phyloP scores from a whole-genome alignment of 2,329 filamentous ascomycete genomes.

The Arthrobotrys musiformis region DNA sequence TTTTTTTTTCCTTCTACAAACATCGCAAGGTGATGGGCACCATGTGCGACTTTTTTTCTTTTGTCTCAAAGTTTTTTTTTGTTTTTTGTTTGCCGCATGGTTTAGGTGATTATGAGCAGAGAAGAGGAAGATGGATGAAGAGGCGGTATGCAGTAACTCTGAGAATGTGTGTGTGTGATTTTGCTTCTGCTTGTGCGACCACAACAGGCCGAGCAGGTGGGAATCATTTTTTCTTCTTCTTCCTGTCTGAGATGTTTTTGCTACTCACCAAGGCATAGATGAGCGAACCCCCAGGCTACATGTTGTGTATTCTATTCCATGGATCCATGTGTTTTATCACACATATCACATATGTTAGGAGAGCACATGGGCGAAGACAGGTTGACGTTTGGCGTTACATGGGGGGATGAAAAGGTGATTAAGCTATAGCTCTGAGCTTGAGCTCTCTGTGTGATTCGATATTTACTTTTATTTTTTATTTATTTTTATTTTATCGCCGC shows the following conservation, averaged over 20 bases:
- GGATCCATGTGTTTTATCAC: slow-evolving; percentile 9
- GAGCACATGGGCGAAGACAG: background rate
- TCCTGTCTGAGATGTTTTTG: background rate
- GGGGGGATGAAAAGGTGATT: background rate
- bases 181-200: slow-evolving; percentile 13
- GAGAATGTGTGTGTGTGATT: slow-evolving; percentile 2
- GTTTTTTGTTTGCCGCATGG: slow-evolving; percentile 9
- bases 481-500: background rate
- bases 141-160: no score
- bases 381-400: background rate
- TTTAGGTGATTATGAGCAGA: slow-evolving; percentile 21
- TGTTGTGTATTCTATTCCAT: background rate
- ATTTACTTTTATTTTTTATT: background rate
- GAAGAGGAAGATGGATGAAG: background rate
- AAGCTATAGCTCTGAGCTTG: background rate
- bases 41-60: slow-evolving; percentile 2
- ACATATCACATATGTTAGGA: slow-evolving; percentile 8
- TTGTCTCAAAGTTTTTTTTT: background rate
- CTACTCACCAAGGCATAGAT: background rate
- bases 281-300: background rate
- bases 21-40: background rate
- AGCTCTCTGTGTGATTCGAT: background rate
- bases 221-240: background rate
- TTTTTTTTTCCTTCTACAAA: background rate
- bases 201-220: background rate